Percentiles rank a stretch among this genome's conserved stretches.
phyloP scores from a whole-genome alignment of 2,329 filamentous ascomycete species.

The Hansfordia pulvinata region DNA sequence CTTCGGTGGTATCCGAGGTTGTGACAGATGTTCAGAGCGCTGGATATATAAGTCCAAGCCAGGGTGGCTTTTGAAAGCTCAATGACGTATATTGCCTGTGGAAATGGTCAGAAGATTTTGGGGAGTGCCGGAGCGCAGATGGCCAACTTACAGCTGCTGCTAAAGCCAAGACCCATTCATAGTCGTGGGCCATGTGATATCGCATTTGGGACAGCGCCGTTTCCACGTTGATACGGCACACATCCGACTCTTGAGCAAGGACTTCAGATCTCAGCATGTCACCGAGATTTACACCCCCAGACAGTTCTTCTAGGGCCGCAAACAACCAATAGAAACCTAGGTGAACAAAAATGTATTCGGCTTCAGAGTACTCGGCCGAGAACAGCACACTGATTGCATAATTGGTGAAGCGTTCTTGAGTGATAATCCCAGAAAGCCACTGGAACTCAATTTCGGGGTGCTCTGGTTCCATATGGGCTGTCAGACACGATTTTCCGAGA shows the following conservation, averaged over 20 bases:
- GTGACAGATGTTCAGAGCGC: not conserved
- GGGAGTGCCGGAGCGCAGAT: not conserved
- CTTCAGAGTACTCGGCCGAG: not conserved
- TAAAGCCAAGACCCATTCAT: not conserved
- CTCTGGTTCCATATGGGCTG: too few species aligned
- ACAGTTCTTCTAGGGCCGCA: not conserved
- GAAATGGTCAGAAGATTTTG: not conserved
- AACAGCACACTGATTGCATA: not conserved
- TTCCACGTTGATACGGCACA: not conserved
- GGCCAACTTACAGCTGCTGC: not conserved
- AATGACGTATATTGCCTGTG: not conserved
- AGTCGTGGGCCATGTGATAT: not conserved
- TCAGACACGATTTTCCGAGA: too few species aligned
- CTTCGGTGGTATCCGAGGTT: not conserved
- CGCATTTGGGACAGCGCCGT: not conserved
- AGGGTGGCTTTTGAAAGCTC: not conserved
- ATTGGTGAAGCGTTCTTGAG: not conserved
- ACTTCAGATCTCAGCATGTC: too few species aligned
- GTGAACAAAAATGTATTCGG: not conserved
- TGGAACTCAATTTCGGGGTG: not conserved
- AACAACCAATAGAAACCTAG: not conserved
- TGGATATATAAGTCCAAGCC: not conserved
- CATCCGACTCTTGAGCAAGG: too few species aligned
- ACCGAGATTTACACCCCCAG: not conserved
- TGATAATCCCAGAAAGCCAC: not conserved